Evolutionary conservation across 192 early-diverging fungal genomes (phyloP).

Genomic region (Podila verticillata): DNA sequence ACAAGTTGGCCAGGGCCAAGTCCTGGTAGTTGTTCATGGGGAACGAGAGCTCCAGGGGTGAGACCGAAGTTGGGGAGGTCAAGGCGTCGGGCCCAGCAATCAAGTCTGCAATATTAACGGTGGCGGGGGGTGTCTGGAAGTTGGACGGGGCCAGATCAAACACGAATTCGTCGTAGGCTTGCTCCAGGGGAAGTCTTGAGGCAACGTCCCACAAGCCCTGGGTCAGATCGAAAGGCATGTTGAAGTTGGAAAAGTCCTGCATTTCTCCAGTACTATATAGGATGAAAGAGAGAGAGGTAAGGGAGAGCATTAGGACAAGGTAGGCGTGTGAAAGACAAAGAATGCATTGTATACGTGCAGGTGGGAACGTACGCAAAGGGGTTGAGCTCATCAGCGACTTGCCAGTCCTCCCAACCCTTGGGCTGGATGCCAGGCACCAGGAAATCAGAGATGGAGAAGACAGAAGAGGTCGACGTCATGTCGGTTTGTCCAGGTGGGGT

Average conservation of each 20-base stretch:
- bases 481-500: background rate
- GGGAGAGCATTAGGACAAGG: too few relatives aligned
- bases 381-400: slow-evolving; percentile 40
- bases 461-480: background rate
- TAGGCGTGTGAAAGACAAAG: background rate
- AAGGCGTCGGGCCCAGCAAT: slow-evolving; percentile 40
- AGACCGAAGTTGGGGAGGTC: slow-evolving; percentile 7
- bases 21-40: slow-evolving; percentile 23
- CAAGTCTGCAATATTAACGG: slow-evolving; percentile 40
- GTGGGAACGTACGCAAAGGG: slow-evolving; percentile 34
- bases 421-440: slow-evolving; percentile 42
- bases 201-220: slow-evolving; percentile 24
- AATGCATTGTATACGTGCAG: background rate
- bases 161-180: slow-evolving; percentile 47
- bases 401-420: slow-evolving; percentile 49
- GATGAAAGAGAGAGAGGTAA: background rate
- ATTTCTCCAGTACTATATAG: slow-evolving; percentile 3
- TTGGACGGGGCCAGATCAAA: slow-evolving; percentile 37
- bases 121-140: slow-evolving; percentile 38
- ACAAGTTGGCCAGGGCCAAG: slow-evolving; percentile 27
- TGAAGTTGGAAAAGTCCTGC: slow-evolving; percentile 26
- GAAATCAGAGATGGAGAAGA: slow-evolving; percentile 48
- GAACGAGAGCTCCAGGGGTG: slow-evolving; percentile 34
- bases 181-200: slow-evolving; percentile 14
- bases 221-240: slow-evolving; percentile 17